A percentile compares a stretch with the other conserved stretches of the same genome.
These are phyloP conservation scores for Penicillium daleae DNA, from an alignment of 495 filamentous ascomycete genomes.

Conservation along the genomic window DNA sequence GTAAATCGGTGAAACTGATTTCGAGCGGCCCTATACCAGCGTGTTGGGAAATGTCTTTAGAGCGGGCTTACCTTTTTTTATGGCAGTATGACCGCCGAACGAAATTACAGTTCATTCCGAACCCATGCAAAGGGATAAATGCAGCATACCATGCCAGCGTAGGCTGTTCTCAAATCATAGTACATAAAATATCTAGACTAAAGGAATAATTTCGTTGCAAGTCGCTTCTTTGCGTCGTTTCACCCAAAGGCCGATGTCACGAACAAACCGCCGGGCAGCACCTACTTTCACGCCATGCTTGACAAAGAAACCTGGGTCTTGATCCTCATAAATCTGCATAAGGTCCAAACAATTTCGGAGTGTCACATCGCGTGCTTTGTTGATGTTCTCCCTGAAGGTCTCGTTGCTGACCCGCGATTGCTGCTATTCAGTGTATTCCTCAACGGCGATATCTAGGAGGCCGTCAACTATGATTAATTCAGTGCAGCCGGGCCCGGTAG, in stretches of 20 bases:
- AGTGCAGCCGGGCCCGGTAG: background rate
- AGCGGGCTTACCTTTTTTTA: too few species aligned
- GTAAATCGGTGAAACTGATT: background rate
- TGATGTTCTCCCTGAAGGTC: conserved; percentile 26
- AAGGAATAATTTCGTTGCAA: background rate
- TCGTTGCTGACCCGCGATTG: too few species aligned
- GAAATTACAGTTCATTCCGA: too few species aligned
- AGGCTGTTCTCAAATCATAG: too few species aligned
- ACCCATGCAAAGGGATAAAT: too few species aligned
- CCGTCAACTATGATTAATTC: conserved; percentile 1
- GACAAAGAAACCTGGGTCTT: conserved; percentile 26
- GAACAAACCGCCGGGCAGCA: conserved; percentile 22
- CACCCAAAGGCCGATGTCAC: conserved; percentile 7
- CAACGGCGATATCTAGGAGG: conserved; percentile 21
- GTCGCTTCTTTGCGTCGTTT: conserved; percentile 2
- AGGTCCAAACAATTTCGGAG: conserved; percentile 29
- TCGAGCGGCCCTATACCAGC: background rate
- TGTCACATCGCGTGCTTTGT: conserved; percentile 24
- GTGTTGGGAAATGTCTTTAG: too few species aligned
- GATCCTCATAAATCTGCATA: too few species aligned
- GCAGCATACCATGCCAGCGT: too few species aligned
- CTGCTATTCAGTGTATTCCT: conserved; percentile 28
- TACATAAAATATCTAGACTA: background rate
- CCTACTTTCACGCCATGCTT: conserved; percentile 29
- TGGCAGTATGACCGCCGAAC: too few species aligned